Base-by-base conservation (phyloP, 176 grass and related monocot genomes). In the Raddia guianensis region DNA sequence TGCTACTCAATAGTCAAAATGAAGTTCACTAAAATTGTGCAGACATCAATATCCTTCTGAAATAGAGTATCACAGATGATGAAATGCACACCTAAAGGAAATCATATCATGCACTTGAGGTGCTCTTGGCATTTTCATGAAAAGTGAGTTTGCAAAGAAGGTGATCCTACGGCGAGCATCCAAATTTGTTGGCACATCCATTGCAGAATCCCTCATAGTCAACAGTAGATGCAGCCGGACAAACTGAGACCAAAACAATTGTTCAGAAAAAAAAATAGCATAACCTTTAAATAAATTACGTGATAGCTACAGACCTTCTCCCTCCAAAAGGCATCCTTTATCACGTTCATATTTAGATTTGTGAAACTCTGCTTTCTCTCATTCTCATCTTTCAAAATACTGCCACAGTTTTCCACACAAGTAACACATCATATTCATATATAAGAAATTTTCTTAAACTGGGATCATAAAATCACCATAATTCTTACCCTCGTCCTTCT, bases 111-210 rank as follows among this genome's bases (percentile, higher is more conserved):
- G 89, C 46, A 94, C 89, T 86, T 54, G 70, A 13, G 86, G 89
- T 84, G 92, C 83, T 48, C 5, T 49, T 8, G 92, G 92, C 89
- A 94, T 86, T 70, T 78, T 86, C 92, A 94, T 94, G 81, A 94
- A 94, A 53, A 94, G 76, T 3, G 92, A 94, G 80, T 94, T 91
- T 27, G 89, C 86, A 84, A 94, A 94, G 80, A 91, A 94, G 34
- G 89, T 94, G 65, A 94, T 87, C 59, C 92, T 88, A 45, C 92
- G 86, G 6, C 88, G 92, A 89, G 92, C 92, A 91, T 94, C 92
- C 83, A 94, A 89, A 81, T 94, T 94, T 74, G 64, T 72, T 37
- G 92, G 92, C 13, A 91, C 86, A 71, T 87, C 75, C 85, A 94
- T 87, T 68, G 89, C 92, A 72, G 92, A 89, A 84, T 89, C 89